Conservation (phyloP, 164 flowering plant species). For the Kalanchoe fedtschenkoi region DNA sequence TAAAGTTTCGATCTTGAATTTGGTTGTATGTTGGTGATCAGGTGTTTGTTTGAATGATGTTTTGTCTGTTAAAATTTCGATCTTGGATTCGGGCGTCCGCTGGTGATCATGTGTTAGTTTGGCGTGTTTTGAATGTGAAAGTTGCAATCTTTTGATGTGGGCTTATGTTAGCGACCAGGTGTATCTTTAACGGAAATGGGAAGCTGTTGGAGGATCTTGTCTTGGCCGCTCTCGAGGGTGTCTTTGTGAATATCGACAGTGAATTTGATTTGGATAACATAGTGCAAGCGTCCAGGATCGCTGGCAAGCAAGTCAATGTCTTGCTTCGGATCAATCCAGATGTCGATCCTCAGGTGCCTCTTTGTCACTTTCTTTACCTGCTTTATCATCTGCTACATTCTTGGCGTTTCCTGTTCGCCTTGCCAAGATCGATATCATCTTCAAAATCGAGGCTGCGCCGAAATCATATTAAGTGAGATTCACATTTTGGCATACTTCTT, state of each 20-base stretch:
- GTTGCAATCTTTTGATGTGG: not conserved
- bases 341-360: slow-evolving; percentile 90
- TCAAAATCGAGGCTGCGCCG: too few relatives aligned
- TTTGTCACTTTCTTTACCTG: not conserved
- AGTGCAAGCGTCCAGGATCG: slow-evolving; percentile 66
- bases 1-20: too few relatives aligned
- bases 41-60: not conserved
- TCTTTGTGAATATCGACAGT: slow-evolving; percentile 92
- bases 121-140: not conserved
- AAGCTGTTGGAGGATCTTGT: slow-evolving; percentile 86
- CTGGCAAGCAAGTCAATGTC: slow-evolving; percentile 70
- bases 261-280: slow-evolving; percentile 94
- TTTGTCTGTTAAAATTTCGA: not conserved
- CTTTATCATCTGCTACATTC: not conserved
- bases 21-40: too few relatives aligned
- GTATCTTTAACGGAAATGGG: slow-evolving; percentile 94
- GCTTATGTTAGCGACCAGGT: slow-evolving; percentile 24
- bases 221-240: slow-evolving; percentile 81
- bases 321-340: slow-evolving; percentile 93
- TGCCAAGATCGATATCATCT: too few relatives aligned
- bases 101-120: not conserved
- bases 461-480: not conserved
- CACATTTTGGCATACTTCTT: not conserved
- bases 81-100: too few relatives aligned
- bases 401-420: too few relatives aligned